These are phyloP conservation scores for Chrysanthemum lavandulifolium DNA, from an alignment of 129 eudicot genomes.

Conservation along the genomic window DNA sequence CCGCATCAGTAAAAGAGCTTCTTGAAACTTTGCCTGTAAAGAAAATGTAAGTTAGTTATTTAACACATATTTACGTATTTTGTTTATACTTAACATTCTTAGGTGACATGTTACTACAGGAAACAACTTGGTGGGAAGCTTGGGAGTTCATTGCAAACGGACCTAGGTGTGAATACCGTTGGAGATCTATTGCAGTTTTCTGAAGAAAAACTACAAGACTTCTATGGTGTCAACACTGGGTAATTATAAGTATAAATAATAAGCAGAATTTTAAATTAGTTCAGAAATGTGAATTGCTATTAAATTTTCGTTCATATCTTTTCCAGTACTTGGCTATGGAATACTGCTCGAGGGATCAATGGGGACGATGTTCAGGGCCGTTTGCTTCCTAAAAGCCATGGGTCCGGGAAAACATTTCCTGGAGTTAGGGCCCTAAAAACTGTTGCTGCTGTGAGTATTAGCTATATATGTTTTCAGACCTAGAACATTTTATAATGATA, in stretches of 20 bases:
- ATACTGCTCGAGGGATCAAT: conserved; percentile 79
- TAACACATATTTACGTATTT: background rate
- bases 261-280: background rate
- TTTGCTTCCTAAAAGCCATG: conserved; percentile 89
- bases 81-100: conserved; percentile 9
- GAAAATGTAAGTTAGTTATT: conserved; percentile 69
- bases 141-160: conserved; percentile 74
- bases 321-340: conserved; percentile 94
- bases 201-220: conserved; percentile 73
- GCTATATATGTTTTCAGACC: background rate
- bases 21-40: conserved; percentile 76
- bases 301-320: conserved; percentile 7
- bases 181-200: conserved; percentile 84
- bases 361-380: conserved; percentile 98
- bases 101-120: conserved; percentile 42
- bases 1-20: conserved; percentile 60
- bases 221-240: conserved; percentile 92
- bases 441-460: conserved; percentile 51
- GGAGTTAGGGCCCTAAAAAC: conserved; percentile 69
- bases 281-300: background rate
- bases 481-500: background rate
- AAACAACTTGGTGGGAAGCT: conserved; percentile 99
- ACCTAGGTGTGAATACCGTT: conserved; percentile 76
- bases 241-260: conserved; percentile 17
- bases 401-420: conserved; percentile 89